Conservation (phyloP, 2,329 filamentous ascomycete genomes). For the Chalara sp. region DNA sequence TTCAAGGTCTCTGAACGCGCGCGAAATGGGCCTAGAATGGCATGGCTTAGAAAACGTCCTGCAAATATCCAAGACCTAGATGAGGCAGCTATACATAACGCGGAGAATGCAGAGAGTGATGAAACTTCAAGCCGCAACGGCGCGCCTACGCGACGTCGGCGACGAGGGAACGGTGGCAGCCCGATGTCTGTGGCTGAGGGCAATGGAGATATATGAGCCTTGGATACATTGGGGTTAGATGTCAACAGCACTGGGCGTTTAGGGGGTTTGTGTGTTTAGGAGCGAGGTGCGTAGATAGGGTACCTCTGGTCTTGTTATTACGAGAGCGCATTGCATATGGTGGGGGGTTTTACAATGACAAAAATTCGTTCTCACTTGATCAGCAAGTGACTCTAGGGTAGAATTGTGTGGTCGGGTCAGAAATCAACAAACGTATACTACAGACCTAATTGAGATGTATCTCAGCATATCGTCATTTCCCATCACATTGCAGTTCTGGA, state of each 20-base stretch:
- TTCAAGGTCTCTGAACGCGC: conserved; percentile 91
- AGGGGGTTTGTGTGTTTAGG: too few species aligned
- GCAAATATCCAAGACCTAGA: conserved; percentile 75
- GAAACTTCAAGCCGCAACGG: conserved; percentile 37
- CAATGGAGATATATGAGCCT: conserved; percentile 16
- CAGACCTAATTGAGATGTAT: too few species aligned
- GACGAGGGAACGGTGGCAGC: conserved; percentile 21
- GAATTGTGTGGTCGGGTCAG: too few species aligned
- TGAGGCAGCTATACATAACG: conserved; percentile 55
- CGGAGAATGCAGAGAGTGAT: conserved; percentile 48
- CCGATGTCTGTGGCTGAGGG: conserved; percentile 25
- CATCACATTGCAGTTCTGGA: too few species aligned
- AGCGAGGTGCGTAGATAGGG: background rate
- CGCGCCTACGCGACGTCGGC: conserved; percentile 10
- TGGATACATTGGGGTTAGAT: background rate
- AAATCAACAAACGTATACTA: too few species aligned
- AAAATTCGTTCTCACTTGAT: too few species aligned
- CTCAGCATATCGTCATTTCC: too few species aligned
- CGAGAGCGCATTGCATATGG: background rate
- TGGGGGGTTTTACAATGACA: background rate
- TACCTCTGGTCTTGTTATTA: background rate
- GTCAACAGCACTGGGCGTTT: too few species aligned
- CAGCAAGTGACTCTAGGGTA: too few species aligned
- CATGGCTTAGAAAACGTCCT: conserved; percentile 86
- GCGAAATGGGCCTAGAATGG: conserved; percentile 88